phyloP scores from a whole-genome alignment of 179 eudicot genomes.

The Beta macrorhiza region DNA sequence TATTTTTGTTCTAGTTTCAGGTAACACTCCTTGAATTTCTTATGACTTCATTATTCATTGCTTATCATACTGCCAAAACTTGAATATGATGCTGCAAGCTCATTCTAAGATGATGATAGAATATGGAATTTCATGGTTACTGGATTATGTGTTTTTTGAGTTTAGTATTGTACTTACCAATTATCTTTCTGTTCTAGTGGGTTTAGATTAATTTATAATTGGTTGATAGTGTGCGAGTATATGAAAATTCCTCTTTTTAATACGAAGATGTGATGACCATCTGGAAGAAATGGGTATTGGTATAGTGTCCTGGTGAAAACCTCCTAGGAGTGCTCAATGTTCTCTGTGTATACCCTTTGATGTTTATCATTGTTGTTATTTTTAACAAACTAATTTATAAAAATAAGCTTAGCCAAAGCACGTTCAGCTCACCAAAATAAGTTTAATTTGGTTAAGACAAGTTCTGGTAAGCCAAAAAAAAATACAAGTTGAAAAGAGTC shows the following conservation, averaged over 20 bases:
- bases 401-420: too few species aligned
- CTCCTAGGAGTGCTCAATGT: neutral
- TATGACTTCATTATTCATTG: neutral
- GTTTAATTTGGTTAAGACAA: neutral
- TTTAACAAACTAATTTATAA: too few species aligned
- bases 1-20: constrained; percentile 34
- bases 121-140: neutral
- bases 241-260: neutral
- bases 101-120: neutral
- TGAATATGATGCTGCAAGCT: neutral
- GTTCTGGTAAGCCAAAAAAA: neutral
- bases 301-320: neutral
- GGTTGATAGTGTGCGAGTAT: neutral
- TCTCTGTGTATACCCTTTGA: neutral
- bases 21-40: constrained; percentile 24
- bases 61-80: neutral
- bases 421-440: too few species aligned
- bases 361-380: too few species aligned
- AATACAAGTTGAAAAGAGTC: neutral
- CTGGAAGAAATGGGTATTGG: neutral
- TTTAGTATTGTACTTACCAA: too few species aligned
- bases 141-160: neutral
- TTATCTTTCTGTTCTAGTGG: neutral
- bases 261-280: neutral
- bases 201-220: neutral